Evolutionary conservation across 2,329 filamentous ascomycete genomes (phyloP), one percentile per base, ranked within the genome.

Genomic region (Phyllosticta citriasiana): DNA sequence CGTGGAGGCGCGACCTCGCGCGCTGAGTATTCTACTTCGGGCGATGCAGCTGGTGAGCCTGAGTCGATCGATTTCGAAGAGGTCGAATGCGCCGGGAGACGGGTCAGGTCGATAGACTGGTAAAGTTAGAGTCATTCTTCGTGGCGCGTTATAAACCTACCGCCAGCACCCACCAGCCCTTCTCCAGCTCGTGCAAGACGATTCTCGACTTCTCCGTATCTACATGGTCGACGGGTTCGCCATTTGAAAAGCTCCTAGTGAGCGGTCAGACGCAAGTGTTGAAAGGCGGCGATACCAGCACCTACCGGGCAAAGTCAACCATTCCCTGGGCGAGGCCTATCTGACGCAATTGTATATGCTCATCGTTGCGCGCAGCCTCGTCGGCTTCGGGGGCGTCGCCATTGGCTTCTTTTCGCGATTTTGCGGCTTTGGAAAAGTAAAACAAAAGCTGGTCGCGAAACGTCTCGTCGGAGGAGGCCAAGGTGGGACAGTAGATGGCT

Each of bases 311-410:
- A 77, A 99, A 99, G 72, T 87, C 89, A 63, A 96, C 88, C 88
- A 97, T 96, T 71, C 92, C 94, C 77, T 99, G 94, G 51, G 94
- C 94, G 65, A 99, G 84, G 47, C 94, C 94, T 71, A 99, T 91
- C 79, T 97, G 92, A 65, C 94, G 84, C 68, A 97, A 79, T 67
- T 87, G 88, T 77, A 96, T 89, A 74, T 97, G 94, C 70, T 86
- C 84, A 69, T 91, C 85, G 66, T 89, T 85, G 6, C 72, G 72
- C 63, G 72, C 63, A 27, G 69, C 65, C 56, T 82, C 77, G 9
- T 68, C 67, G 27, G 74, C 68, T 65, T 58, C 70, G 55, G 69
- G 69, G 57, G 68, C 66, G 64, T 71, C 65, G n/a, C 69, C 67
- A 50, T 71, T 67, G 40, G 14, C 40, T 6, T 47, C 40, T 47